Percentiles rank a stretch among this genome's conserved stretches.
Conservation (phyloP, 768 basidiomycete genomes). For the Lentinula edodes region DNA sequence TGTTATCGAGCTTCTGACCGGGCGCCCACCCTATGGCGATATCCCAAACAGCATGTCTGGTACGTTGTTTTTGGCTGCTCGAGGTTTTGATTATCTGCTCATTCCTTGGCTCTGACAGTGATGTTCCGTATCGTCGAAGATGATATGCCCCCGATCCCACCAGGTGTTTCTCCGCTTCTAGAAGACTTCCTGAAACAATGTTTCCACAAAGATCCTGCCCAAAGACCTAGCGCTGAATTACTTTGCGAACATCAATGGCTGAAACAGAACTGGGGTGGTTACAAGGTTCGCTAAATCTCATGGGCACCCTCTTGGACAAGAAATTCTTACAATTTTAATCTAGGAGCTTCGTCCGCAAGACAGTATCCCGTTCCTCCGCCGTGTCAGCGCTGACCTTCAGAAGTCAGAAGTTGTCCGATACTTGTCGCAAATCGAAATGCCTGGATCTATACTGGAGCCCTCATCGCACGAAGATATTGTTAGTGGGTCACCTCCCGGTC, state of each 20-base stretch:
- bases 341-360: conserved; percentile 87
- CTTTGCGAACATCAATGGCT: conserved; percentile 94
- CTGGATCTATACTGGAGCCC: conserved; percentile 32
- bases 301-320: not conserved
- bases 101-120: conserved; percentile 39
- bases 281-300: conserved; percentile 51
- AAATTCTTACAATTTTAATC: conserved; percentile 2
- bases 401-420: conserved; percentile 62
- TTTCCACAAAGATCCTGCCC: conserved; percentile 81
- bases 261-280: conserved; percentile 69
- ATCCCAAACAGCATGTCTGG: conserved; percentile 89
- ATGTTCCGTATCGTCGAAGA: conserved; percentile 99
- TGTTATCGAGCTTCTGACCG: conserved; percentile 89
- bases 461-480: conserved; percentile 28
- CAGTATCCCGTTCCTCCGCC: conserved; percentile 90
- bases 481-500: conserved; percentile 30
- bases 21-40: conserved; percentile 87
- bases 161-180: conserved; percentile 69
- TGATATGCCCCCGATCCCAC: conserved; percentile 80
- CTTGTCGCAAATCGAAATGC: conserved; percentile 40
- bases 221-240: conserved; percentile 77
- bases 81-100: conserved; percentile 6
- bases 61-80: conserved; percentile 26
- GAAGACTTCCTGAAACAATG: conserved; percentile 80
- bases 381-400: conserved; percentile 82